These are phyloP conservation scores for Xanthoconium stramineum DNA, from an alignment of 768 basidiomycete species.

Conservation along the genomic window DNA sequence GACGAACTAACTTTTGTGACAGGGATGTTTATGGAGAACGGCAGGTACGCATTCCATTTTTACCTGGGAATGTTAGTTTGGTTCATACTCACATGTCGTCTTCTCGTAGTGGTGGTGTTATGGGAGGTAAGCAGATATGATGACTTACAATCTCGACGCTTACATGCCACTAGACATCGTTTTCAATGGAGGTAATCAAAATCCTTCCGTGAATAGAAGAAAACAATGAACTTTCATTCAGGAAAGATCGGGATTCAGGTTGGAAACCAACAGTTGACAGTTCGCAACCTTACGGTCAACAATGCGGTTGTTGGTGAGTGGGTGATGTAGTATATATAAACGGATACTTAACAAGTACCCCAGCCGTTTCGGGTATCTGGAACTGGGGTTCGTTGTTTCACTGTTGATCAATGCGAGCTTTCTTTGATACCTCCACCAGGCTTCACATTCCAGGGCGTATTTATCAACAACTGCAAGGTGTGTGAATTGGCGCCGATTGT, in stretches of 20 bases:
- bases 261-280: slow-evolving; percentile 78
- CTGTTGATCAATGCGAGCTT: background rate
- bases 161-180: slow-evolving; percentile 31
- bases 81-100: background rate
- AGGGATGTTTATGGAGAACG: slow-evolving; percentile 76
- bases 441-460: slow-evolving; percentile 53
- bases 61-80: no score
- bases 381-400: slow-evolving; percentile 37
- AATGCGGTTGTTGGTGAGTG: slow-evolving; percentile 40
- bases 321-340: background rate
- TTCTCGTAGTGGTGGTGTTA: slow-evolving; percentile 38
- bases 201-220: background rate
- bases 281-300: slow-evolving; percentile 57
- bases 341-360: background rate
- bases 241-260: slow-evolving; percentile 60
- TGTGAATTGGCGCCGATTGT: background rate
- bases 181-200: slow-evolving; percentile 38
- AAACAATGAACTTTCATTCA: background rate
- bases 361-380: slow-evolving; percentile 34
- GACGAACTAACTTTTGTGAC: background rate
- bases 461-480: slow-evolving; percentile 38
- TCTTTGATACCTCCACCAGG: slow-evolving; percentile 27
- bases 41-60: slow-evolving; percentile 34
- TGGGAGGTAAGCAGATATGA: slow-evolving; percentile 45
- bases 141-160: background rate